phyloP scores from a whole-genome alignment of 805 yeast genomes.

The Saccharomycopsis olivae region DNA sequence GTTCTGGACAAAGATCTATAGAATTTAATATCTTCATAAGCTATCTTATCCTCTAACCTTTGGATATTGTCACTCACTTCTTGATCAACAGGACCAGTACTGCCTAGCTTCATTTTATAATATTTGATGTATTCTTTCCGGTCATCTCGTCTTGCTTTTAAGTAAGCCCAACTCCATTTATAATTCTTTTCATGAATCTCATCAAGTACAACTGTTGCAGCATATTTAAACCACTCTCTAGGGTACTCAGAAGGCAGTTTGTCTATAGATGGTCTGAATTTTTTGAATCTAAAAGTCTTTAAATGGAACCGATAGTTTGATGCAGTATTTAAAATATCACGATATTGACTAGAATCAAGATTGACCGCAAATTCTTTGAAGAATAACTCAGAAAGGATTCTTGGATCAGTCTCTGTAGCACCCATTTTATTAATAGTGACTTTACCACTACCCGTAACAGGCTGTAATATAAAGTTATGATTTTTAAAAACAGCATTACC shows the following conservation, averaged over 20 bases:
- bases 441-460: slow-evolving; percentile 84
- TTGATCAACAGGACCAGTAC: slow-evolving; percentile 19
- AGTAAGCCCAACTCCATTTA: slow-evolving; percentile 83
- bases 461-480: slow-evolving; percentile 58
- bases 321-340: slow-evolving; percentile 69
- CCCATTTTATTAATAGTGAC: slow-evolving; percentile 72
- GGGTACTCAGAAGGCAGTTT: slow-evolving; percentile 47
- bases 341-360: slow-evolving; percentile 75
- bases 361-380: slow-evolving; percentile 88
- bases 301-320: slow-evolving; percentile 72
- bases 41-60: slow-evolving; percentile 36
- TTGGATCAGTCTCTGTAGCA: slow-evolving; percentile 57
- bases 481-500: slow-evolving; percentile 20
- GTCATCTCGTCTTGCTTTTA: slow-evolving; percentile 61
- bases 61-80: slow-evolving; percentile 25
- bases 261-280: slow-evolving; percentile 48
- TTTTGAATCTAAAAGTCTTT: slow-evolving; percentile 66
- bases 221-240: slow-evolving; percentile 69
- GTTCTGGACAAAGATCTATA: slow-evolving; percentile 73
- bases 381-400: slow-evolving; percentile 59
- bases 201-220: slow-evolving; percentile 61
- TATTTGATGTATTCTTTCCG: slow-evolving; percentile 54
- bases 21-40: slow-evolving; percentile 73
- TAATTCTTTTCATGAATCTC: slow-evolving; percentile 76
- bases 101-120: slow-evolving; percentile 53